Conservation (phyloP, 805 yeast species). For the Ogataea chonburiensis region DNA sequence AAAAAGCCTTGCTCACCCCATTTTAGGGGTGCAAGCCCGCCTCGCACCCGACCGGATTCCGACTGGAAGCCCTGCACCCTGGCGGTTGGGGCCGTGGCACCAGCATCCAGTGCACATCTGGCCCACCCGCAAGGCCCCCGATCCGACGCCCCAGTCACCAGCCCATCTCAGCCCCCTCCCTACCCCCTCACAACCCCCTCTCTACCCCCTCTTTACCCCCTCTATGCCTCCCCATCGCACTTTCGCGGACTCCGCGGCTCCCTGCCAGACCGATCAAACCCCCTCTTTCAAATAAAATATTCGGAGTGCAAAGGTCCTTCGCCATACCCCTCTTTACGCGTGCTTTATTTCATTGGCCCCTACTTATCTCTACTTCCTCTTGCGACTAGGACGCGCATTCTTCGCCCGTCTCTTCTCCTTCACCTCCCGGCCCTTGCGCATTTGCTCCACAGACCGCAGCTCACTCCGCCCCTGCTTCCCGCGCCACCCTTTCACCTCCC, state of each 20-base stretch:
- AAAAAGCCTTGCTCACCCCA: conserved; percentile 4
- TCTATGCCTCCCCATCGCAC: conserved; percentile 2
- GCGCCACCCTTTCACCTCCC: conserved; percentile 62
- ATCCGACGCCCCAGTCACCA: no score
- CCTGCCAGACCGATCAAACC: no score
- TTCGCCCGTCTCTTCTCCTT: conserved; percentile 77
- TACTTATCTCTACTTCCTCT: conserved; percentile 27
- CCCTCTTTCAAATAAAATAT: no score
- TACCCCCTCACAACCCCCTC: no score
- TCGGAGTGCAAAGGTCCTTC: conserved; percentile 1
- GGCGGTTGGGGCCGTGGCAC: no score
- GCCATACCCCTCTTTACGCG: neutral
- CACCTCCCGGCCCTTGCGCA: conserved; percentile 69
- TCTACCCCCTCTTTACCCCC: conserved; percentile 14
- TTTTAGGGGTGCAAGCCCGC: conserved; percentile 6
- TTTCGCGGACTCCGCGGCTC: neutral
- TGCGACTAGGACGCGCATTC: conserved; percentile 74
- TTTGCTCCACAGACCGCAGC: conserved; percentile 65
- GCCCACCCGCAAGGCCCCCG: no score
- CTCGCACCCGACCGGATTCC: conserved; percentile 9
- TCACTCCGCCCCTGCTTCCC: conserved; percentile 45
- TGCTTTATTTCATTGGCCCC: no score
- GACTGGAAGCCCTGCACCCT: no score
- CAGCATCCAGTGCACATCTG: no score
- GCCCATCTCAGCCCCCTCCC: no score